Evolutionary conservation across 2,329 filamentous ascomycete species (phyloP).

Genomic region (Chalara sp.): DNA sequence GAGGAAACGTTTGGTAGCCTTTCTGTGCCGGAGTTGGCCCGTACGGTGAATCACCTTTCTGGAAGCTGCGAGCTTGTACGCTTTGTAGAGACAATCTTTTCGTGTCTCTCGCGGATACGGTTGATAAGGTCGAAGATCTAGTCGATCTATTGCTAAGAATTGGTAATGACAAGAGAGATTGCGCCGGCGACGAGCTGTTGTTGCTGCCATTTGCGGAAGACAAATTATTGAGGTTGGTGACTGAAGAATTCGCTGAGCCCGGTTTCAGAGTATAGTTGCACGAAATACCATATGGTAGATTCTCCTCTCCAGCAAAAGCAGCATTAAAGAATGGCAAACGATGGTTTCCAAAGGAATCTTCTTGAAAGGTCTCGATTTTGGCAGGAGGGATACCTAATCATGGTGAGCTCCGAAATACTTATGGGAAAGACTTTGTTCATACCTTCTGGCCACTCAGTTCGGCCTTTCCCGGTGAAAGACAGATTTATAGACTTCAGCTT

Average conservation of each 20-base stretch:
- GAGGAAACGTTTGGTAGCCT: slow-evolving; percentile 63
- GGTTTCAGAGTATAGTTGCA: slow-evolving; percentile 44
- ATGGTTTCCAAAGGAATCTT: slow-evolving; percentile 80
- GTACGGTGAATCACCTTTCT: slow-evolving; percentile 51
- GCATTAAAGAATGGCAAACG: slow-evolving; percentile 91
- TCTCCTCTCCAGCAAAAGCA: slow-evolving; percentile 52
- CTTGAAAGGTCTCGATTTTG: slow-evolving; percentile 77
- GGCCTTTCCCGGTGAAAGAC: slow-evolving; percentile 76
- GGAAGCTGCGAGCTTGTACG: slow-evolving; percentile 59
- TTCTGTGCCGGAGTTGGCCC: slow-evolving; percentile 53
- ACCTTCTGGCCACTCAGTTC: slow-evolving; percentile 94
- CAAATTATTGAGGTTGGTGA: slow-evolving; percentile 15
- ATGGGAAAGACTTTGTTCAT: slow-evolving; percentile 30
- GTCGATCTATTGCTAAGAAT: slow-evolving; percentile 17
- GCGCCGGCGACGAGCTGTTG: not conserved
- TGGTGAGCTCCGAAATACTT: not conserved
- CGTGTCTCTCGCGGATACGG: slow-evolving; percentile 16
- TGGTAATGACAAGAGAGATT: slow-evolving; percentile 18
- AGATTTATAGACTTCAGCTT: slow-evolving; percentile 91
- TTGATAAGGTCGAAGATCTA: slow-evolving; percentile 17
- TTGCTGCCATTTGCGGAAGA: slow-evolving; percentile 4
- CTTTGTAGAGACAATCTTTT: slow-evolving; percentile 58
- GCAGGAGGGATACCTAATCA: slow-evolving; percentile 69
- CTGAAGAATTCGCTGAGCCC: slow-evolving; percentile 20
- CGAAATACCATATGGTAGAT: slow-evolving; percentile 48